Evolutionary conservation across 768 basidiomycete species (phyloP).

Genomic region (Kwoniella sp.): DNA sequence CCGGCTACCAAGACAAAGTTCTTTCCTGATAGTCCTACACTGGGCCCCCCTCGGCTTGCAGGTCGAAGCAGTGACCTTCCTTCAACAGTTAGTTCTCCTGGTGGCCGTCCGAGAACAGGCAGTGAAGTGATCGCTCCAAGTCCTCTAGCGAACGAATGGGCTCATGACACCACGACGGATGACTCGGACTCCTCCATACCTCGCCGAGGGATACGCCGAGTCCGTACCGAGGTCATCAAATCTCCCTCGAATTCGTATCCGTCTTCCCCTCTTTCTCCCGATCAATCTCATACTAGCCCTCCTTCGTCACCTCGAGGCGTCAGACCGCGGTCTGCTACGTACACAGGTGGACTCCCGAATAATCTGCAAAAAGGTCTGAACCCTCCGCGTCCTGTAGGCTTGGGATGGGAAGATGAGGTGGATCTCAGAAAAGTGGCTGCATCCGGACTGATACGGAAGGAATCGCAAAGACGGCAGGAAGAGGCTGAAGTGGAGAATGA

Average conservation of each 20-base stretch:
- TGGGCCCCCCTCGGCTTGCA: background rate
- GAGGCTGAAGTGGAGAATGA: slow-evolving; percentile 23
- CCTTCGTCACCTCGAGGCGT: slow-evolving; percentile 4
- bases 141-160: slow-evolving; percentile 52
- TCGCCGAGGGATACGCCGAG: slow-evolving; percentile 24
- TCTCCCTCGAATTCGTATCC: slow-evolving; percentile 17
- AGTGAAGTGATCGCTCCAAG: slow-evolving; percentile 51
- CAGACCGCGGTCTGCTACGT: slow-evolving; percentile 48
- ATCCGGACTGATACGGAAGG: slow-evolving; percentile 23
- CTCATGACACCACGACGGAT: slow-evolving; percentile 25
- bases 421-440: slow-evolving; percentile 33
- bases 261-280: slow-evolving; percentile 14
- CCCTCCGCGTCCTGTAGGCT: slow-evolving; percentile 8
- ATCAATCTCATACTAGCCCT: slow-evolving; percentile 9
- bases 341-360: slow-evolving; percentile 25
- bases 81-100: slow-evolving; percentile 12
- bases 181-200: slow-evolving; percentile 32
- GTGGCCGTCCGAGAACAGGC: slow-evolving; percentile 35
- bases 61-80: slow-evolving; percentile 6
- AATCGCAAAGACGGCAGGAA: slow-evolving; percentile 18
- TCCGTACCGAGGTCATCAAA: slow-evolving; percentile 38
- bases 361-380: slow-evolving; percentile 2
- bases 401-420: slow-evolving; percentile 38
- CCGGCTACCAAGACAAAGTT: slow-evolving; percentile 45
- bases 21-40: slow-evolving; percentile 33